Conservation (phyloP, 2,329 filamentous ascomycete species). For the Cadophora gregata region DNA sequence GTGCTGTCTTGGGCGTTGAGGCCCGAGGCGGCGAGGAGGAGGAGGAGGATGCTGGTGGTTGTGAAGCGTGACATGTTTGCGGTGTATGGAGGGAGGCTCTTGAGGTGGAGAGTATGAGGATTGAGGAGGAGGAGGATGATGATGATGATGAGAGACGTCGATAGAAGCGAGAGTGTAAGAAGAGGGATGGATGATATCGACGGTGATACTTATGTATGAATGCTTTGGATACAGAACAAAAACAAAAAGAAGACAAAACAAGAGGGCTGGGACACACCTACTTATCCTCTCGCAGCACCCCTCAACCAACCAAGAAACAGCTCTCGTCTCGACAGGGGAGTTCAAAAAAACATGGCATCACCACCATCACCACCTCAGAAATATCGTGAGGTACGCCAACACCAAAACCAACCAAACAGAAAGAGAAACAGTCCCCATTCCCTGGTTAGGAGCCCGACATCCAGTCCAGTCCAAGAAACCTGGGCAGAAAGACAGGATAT, state of each 20-base stretch:
- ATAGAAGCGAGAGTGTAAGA: no score
- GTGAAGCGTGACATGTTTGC: conserved; percentile 9
- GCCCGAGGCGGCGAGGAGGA: background rate
- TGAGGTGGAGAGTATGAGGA: background rate
- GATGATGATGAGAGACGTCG: background rate
- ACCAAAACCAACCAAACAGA: no score
- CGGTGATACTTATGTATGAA: background rate
- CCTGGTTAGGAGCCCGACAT: background rate
- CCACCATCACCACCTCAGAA: background rate
- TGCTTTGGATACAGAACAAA: background rate
- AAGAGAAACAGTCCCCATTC: background rate
- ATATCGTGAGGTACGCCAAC: conserved; percentile 15
- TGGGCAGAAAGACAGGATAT: no score
- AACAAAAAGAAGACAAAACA: background rate
- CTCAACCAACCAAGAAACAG: background rate
- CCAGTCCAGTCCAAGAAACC: no score
- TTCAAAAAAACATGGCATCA: conserved; percentile 7
- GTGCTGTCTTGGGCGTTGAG: background rate
- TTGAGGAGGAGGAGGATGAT: background rate
- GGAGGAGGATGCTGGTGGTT: background rate
- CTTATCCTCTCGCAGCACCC: background rate
- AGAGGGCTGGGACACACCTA: conserved; percentile 1
- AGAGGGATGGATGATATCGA: background rate
- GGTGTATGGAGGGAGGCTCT: background rate
- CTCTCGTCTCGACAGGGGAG: no score